Percentiles rank a stretch among this genome's conserved stretches.
Conservation (phyloP, 2,329 filamentous ascomycete genomes). For the Fusarium multiceps region DNA sequence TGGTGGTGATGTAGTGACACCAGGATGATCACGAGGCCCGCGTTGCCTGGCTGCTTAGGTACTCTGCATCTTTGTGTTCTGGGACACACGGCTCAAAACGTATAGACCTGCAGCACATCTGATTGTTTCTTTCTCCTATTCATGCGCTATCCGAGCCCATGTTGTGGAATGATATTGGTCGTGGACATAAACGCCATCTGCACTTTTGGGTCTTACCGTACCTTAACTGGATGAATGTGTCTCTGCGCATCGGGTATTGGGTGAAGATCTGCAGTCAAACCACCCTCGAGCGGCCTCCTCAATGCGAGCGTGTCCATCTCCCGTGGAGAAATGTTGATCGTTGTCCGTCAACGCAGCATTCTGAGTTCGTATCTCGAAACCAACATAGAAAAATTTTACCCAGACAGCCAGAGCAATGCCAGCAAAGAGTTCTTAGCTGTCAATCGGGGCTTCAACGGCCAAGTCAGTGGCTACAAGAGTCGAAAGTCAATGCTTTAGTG, state of each 20-base stretch:
- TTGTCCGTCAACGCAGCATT: neutral
- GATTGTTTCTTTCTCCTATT: conserved; percentile 8
- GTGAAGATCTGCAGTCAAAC: conserved; percentile 30
- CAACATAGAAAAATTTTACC: conserved; percentile 3
- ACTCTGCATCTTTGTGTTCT: neutral
- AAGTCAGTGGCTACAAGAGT: conserved; percentile 3
- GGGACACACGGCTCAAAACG: conserved; percentile 1
- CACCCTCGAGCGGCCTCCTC: conserved; percentile 21
- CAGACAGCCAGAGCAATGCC: neutral
- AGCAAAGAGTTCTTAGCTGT: conserved; percentile 14
- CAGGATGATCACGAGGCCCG: neutral
- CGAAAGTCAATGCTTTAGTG: conserved; percentile 14
- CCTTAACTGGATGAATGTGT: conserved; percentile 23
- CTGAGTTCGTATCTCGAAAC: neutral
- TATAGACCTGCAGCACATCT: conserved; percentile 8
- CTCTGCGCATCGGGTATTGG: conserved; percentile 15
- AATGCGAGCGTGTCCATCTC: conserved; percentile 31
- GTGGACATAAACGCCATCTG: conserved; percentile 30
- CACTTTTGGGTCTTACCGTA: conserved; percentile 34
- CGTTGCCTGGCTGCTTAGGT: neutral
- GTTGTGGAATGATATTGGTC: conserved; percentile 30
- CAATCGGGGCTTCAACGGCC: conserved; percentile 24
- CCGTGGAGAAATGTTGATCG: conserved; percentile 19
- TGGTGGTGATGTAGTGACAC: neutral
- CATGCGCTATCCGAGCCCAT: conserved; percentile 9